Conservation (phyloP, 2,329 filamentous ascomycete genomes). For the Ciborinia camelliae region DNA sequence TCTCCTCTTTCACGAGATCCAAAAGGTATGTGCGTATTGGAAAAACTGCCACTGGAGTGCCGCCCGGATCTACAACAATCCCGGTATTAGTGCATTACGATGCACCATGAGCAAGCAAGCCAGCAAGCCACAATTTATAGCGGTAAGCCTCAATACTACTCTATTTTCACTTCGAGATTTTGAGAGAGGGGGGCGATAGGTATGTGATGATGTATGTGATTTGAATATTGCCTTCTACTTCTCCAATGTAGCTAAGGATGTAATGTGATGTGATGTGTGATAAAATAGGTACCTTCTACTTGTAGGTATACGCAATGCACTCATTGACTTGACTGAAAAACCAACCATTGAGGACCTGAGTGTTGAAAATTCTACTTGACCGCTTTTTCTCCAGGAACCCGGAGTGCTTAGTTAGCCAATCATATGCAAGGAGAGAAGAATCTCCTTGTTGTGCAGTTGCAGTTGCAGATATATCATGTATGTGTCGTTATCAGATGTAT, state of each 20-base stretch:
- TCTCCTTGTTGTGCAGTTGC: constrained; percentile 1
- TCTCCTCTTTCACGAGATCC: not conserved
- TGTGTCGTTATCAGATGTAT: not conserved
- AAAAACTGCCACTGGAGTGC: constrained; percentile 2
- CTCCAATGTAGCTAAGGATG: not conserved
- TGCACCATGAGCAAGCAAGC: not conserved
- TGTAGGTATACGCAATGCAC: constrained; percentile 8
- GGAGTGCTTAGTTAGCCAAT: not conserved
- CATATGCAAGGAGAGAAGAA: not conserved
- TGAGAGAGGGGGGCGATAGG: not conserved
- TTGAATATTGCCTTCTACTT: not conserved
- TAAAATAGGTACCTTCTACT: not conserved
- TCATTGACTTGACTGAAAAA: not conserved
- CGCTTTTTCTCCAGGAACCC: not conserved
- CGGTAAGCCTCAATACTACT: not conserved
- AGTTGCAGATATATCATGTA: too few relatives aligned
- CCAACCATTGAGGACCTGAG: not conserved
- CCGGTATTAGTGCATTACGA: not conserved
- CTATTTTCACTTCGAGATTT: constrained; percentile 7
- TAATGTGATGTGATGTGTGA: constrained; percentile 2
- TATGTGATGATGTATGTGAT: not conserved
- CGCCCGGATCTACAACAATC: constrained; percentile 13
- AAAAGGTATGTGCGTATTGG: constrained; percentile 5
- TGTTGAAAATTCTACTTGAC: not conserved
- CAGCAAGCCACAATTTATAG: constrained; percentile 8